phyloP scores from a whole-genome alignment of 2,329 filamentous ascomycete genomes.

The Ascochyta rabiei region DNA sequence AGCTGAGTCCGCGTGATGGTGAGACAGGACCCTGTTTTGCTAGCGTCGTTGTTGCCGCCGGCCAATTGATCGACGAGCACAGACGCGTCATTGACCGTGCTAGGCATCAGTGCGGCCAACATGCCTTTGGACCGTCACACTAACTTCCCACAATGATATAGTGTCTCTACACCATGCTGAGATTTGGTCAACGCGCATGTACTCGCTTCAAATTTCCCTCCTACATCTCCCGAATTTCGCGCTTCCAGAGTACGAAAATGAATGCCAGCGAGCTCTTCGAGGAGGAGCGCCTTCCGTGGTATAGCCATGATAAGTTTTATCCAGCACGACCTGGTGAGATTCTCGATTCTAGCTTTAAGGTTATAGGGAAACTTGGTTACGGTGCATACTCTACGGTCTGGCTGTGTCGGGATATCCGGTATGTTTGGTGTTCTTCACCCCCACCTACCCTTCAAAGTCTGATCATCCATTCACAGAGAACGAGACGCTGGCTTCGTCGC shows the following conservation, averaged over 20 bases:
- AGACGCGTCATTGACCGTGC: not conserved
- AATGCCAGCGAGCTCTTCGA: conserved; percentile 29
- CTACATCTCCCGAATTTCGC: conserved; percentile 25
- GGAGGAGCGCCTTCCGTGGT: conserved; percentile 29
- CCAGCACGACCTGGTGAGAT: conserved; percentile 31
- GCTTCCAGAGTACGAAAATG: conserved; percentile 26
- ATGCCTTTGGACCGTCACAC: conserved; percentile 23
- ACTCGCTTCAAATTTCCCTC: conserved; percentile 29
- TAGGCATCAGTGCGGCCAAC: conserved; percentile 19
- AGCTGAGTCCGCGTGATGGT: conserved; percentile 5
- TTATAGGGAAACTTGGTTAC: conserved; percentile 37
- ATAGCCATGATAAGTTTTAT: conserved; percentile 30
- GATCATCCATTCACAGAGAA: conserved; percentile 23
- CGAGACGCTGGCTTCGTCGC: conserved; percentile 25
- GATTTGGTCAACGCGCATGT: conserved; percentile 29
- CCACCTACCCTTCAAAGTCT: conserved; percentile 23
- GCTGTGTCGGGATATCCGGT: conserved; percentile 34
- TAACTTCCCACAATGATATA: conserved; percentile 26
- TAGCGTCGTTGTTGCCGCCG: conserved; percentile 3
- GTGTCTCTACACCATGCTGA: conserved; percentile 28
- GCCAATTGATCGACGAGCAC: conserved; percentile 11
- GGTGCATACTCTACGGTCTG: conserved; percentile 36
- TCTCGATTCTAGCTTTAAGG: conserved; percentile 29
- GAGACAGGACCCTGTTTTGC: not conserved
- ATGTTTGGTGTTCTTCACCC: conserved; percentile 25